Conservation (phyloP, 83 land plant species). For the Picea abies region DNA sequence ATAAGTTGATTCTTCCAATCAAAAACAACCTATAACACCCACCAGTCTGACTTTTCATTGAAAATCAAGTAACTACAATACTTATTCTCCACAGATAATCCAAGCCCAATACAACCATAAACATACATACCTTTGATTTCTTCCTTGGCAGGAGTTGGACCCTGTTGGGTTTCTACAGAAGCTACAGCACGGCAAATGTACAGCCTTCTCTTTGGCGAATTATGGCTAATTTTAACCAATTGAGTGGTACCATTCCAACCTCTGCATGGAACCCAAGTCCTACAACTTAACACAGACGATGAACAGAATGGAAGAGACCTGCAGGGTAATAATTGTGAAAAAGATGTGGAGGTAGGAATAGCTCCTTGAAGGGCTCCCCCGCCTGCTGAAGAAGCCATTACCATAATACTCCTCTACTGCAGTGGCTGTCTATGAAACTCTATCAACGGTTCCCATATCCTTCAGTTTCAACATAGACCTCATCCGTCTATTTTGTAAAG, state of each 20-base stretch:
- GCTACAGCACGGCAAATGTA: background rate
- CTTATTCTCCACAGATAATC: background rate
- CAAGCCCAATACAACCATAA: background rate
- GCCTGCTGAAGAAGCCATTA: too few species aligned
- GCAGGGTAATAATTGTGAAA: too few species aligned
- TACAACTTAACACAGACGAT: background rate
- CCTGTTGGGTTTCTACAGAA: conserved; percentile 4
- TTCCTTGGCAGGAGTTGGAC: background rate
- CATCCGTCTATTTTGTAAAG: too few species aligned
- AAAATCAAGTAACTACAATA: background rate
- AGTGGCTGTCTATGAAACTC: too few species aligned
- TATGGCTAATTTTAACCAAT: too few species aligned
- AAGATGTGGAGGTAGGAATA: too few species aligned
- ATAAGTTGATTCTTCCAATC: too few species aligned
- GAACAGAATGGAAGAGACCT: background rate
- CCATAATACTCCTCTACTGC: too few species aligned
- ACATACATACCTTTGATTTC: background rate
- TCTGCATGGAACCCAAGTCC: background rate
- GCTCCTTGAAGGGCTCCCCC: background rate
- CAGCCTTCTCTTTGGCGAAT: background rate
- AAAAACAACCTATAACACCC: too few species aligned
- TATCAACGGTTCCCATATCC: too few species aligned
- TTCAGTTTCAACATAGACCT: too few species aligned
- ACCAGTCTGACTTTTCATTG: too few species aligned
- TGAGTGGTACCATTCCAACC: background rate